Evolutionary conservation across 352 stramenopile genomes (phyloP), one percentile per base, ranked within the genome.

Genomic region (Phytopythium ostracodes): DNA sequence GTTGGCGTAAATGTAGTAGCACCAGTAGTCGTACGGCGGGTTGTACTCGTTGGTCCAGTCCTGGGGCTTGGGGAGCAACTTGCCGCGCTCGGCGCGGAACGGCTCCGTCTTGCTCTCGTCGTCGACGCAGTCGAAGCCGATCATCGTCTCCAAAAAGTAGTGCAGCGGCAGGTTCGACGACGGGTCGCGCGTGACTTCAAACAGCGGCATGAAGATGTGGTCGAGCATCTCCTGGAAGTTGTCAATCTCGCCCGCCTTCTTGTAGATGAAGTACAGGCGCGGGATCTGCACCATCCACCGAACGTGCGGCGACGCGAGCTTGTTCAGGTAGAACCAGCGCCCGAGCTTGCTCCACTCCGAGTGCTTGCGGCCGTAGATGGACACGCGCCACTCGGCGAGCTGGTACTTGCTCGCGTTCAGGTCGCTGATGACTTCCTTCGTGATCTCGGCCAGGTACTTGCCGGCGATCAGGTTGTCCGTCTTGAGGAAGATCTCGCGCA

Each of bases 401-500:
- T 97, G 88, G 70, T 98, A 98, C 73, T 98, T 98, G 71, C 75
- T 96, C n/a, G 81, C 84, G 43, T 93, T 64, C 29, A 96, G 55
- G 59, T 97, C 90, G 4, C 66, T 81, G 59, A 97, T 94, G 18
- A 97, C 87, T 71, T 97, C 94, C 65, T 98, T 98, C 2, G 96
- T 98, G 53, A 99, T 84, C 64, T 99, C 96, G 1, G 94, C 96
- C 72, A 99, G 79, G 73, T 98, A 98, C 57, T 96, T 91, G 31
- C 97, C 96, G 22, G 89, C 86, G 49, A 99, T 98, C 29, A 98
- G 70, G 75, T 99, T 99, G 73, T 98, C 95, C 2, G 94, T 98
- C 81, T 99, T 99, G 22, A 99, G 76, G 70, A 99, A 99, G 64
- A 99, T 99, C 66, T 98, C 94, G 25, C 97, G 76, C 75, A 99